Base-by-base conservation (phyloP, 805 yeast genomes). In the Candida maltosa region DNA sequence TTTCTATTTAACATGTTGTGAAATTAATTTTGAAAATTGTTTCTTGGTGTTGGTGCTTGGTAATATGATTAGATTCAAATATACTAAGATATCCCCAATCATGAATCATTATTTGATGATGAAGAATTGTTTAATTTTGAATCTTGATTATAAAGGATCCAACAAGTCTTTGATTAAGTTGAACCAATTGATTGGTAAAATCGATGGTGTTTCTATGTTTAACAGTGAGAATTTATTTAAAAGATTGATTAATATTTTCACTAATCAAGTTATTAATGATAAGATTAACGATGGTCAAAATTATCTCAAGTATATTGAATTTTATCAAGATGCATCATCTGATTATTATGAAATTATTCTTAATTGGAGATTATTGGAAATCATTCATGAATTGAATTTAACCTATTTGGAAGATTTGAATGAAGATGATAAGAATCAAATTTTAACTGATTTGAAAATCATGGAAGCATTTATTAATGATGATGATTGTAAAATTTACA, bases 311-410 rank as follows among this genome's bases (percentile, higher is more conserved):
- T 65, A 53, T 37, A 52, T 57, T 15, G 71, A 65, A 39, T 33
- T 51, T 26, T 49, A 38, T 29, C 48, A 52, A 26, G 46, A 47
- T 18, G n/a, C 16, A 6, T 4, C 28, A 4, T 12, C 33, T 9
- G 48, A 57, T 35, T 46, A 54, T 21, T 65, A 55, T 38, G 54
- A 46, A 1, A 38, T 60, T 3, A 25, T 66, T 2, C 46, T 52
- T n/a, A 44, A 51, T 24, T 66, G 70, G 70, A 56, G 71, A 45
- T 32, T 65, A 5, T 40, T 63, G 35, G 69, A 58, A 26, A 47
- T 65, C 10, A 41, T 58, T 11, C 54, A 62, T 38, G 56, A 58
- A 39, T 47, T 65, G 34, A 62, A 54, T 34, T 35, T 55, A 16
- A 44, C 40, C n/a, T 62, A 56, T 34, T 50, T 65, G 40, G 47